Percentiles rank a stretch among this genome's conserved stretches.
Evolutionary conservation across 306 rosid species (phyloP).

Genomic region (Delonix regia): DNA sequence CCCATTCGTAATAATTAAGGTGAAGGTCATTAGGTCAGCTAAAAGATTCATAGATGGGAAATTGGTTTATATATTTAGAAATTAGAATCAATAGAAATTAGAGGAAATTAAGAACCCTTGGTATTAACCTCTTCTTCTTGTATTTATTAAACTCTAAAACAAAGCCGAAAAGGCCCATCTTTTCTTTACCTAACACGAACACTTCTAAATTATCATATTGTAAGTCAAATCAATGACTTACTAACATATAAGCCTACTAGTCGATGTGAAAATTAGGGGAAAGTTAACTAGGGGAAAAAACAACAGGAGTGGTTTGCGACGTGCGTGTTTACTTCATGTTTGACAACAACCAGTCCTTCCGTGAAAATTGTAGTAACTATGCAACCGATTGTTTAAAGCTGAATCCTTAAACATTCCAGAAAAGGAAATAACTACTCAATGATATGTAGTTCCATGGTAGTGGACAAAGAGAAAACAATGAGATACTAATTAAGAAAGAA

Average conservation of each 20-base stretch:
- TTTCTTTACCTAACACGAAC: conserved; percentile 14
- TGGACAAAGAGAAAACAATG: conserved; percentile 25
- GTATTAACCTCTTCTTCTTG: neutral
- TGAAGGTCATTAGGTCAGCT: neutral
- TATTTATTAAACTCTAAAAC: conserved; percentile 12
- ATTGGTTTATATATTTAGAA: neutral
- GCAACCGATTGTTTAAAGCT: conserved; percentile 1
- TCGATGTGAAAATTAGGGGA: conserved; percentile 25
- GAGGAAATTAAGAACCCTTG: neutral
- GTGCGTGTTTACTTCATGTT: conserved; percentile 26
- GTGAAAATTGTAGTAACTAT: conserved; percentile 30
- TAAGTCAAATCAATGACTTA: conserved; percentile 1
- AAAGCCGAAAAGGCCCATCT: conserved; percentile 13
- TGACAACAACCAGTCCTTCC: conserved; percentile 17
- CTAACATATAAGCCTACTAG: neutral
- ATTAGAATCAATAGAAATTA: neutral
- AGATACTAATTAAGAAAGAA: conserved; percentile 27
- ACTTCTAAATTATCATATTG: neutral
- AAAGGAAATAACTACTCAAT: conserved; percentile 9
- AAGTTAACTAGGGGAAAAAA: neutral
- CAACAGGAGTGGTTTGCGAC: neutral
- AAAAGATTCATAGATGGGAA: neutral
- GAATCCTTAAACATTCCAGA: conserved; percentile 43
- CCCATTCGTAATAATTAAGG: conserved; percentile 8
- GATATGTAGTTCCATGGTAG: conserved; percentile 20